Percentiles rank a stretch among this genome's conserved stretches.
Evolutionary conservation across 306 rosid species (phyloP).

Genomic region (Boehmeria nivea): DNA sequence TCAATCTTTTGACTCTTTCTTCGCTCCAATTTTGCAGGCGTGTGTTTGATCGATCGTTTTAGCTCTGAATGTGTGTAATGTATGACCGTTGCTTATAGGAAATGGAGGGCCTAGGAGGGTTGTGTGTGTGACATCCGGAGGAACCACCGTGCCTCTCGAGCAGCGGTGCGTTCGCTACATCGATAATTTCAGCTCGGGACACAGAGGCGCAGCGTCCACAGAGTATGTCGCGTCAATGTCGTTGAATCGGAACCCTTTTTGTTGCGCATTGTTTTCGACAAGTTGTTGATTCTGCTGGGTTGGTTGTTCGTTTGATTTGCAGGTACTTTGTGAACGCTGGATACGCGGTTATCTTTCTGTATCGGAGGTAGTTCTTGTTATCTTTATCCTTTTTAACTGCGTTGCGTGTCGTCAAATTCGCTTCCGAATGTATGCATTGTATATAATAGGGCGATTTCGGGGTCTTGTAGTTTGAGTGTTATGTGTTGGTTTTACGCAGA

Average conservation of each 20-base stretch:
- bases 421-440: background rate
- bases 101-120: conserved; percentile 47
- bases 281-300: conserved; percentile 1
- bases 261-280: background rate
- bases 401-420: background rate
- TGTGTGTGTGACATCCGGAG: conserved; percentile 92
- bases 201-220: conserved; percentile 93
- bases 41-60: conserved; percentile 14
- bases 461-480: too few species aligned
- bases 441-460: conserved; percentile 6
- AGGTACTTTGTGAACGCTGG: conserved; percentile 91
- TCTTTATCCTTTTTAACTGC: background rate
- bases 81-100: conserved; percentile 14
- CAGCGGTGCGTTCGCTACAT: conserved; percentile 82
- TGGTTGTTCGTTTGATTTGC: conserved; percentile 20
- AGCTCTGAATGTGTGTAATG: too few species aligned
- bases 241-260: background rate
- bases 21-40: conserved; percentile 1
- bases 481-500: conserved; percentile 39
- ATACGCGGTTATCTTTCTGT: conserved; percentile 82
- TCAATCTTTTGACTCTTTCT: background rate
- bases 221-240: conserved; percentile 50
- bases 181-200: conserved; percentile 97
- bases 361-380: conserved; percentile 51
- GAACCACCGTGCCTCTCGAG: conserved; percentile 94